These are phyloP conservation scores for Talaromyces adpressus DNA, from an alignment of 495 filamentous ascomycete genomes.

Conservation along the genomic window DNA sequence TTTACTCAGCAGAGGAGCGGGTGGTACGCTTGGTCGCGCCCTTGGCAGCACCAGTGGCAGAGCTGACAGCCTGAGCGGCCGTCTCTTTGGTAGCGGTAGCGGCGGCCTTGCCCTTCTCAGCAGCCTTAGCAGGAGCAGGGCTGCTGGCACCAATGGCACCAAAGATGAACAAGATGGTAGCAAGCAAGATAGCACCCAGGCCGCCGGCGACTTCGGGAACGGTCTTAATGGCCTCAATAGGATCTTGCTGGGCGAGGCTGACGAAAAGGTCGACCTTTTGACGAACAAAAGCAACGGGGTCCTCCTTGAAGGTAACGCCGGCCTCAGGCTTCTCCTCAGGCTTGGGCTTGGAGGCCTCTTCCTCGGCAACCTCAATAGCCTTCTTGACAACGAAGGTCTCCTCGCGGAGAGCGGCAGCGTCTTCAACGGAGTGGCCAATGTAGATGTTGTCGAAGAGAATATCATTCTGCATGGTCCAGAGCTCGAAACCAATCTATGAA, in stretches of 20 bases:
- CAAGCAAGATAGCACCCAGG: conserved; percentile 59
- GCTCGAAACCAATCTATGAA: conserved; percentile 83
- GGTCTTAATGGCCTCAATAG: conserved; percentile 81
- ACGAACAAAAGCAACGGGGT: conserved; percentile 80
- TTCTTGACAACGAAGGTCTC: conserved; percentile 94
- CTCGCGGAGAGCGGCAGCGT: conserved; percentile 82
- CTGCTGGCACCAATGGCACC: conserved; percentile 47
- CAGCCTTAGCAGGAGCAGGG: conserved; percentile 47
- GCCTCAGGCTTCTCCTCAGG: conserved; percentile 56
- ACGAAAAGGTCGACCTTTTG: conserved; percentile 90
- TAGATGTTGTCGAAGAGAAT: conserved; percentile 99
- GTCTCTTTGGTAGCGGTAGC: conserved; percentile 74
- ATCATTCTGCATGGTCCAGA: conserved; percentile 99
- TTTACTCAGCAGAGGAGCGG: conserved; percentile 36
- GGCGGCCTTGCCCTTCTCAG: conserved; percentile 65
- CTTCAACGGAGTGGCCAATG: conserved; percentile 93
- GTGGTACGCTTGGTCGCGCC: conserved; percentile 58
- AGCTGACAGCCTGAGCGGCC: conserved; percentile 58
- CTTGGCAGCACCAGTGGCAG: conserved; percentile 61
- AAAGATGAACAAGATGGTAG: conserved; percentile 61
- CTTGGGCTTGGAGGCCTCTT: conserved; percentile 80
- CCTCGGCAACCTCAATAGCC: conserved; percentile 73
- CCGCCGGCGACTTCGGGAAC: conserved; percentile 86
- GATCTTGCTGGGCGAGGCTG: conserved; percentile 77
- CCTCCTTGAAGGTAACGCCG: conserved; percentile 85